These are phyloP conservation scores for Jamesozyma rosinii DNA, from an alignment of 805 yeast genomes.

Conservation along the genomic window DNA sequence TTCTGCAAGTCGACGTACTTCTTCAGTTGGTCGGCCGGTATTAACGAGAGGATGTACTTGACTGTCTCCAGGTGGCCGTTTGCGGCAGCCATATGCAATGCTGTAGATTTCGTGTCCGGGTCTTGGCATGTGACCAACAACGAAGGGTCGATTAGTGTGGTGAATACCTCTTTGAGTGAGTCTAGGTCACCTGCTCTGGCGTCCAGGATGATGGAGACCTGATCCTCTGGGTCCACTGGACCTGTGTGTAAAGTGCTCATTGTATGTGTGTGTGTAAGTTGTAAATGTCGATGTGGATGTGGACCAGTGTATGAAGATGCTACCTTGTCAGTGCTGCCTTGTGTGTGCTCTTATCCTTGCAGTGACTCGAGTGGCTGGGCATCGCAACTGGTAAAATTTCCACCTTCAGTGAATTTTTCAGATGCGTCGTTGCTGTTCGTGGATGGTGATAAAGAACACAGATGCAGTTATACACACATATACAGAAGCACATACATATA, in stretches of 20 bases:
- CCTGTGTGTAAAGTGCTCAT: constrained; percentile 17
- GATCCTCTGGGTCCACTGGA: constrained; percentile 57
- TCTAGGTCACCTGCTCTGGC: constrained; percentile 86
- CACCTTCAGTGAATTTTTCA: no score
- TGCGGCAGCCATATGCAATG: constrained; percentile 92
- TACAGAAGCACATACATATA: no score
- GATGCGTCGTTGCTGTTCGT: no score
- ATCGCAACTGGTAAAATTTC: no score
- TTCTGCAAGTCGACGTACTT: constrained; percentile 45
- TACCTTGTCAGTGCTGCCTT: no score
- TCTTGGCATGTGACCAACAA: constrained; percentile 45
- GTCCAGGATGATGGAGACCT: constrained; percentile 71
- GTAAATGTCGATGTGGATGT: no score
- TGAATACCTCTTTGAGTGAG: constrained; percentile 57
- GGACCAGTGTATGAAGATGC: no score
- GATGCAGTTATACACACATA: no score
- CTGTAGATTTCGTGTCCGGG: constrained; percentile 56
- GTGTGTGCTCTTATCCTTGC: no score
- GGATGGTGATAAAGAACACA: no score
- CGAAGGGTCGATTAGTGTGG: constrained; percentile 42
- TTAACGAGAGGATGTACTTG: constrained; percentile 44
- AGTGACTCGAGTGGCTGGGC: no score
- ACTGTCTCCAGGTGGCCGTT: constrained; percentile 77
- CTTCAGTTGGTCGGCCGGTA: constrained; percentile 36
- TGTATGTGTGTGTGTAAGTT: neutral